Base-by-base conservation (phyloP, 2,329 filamentous ascomycete genomes). In the Mycosphaerella arachidis region DNA sequence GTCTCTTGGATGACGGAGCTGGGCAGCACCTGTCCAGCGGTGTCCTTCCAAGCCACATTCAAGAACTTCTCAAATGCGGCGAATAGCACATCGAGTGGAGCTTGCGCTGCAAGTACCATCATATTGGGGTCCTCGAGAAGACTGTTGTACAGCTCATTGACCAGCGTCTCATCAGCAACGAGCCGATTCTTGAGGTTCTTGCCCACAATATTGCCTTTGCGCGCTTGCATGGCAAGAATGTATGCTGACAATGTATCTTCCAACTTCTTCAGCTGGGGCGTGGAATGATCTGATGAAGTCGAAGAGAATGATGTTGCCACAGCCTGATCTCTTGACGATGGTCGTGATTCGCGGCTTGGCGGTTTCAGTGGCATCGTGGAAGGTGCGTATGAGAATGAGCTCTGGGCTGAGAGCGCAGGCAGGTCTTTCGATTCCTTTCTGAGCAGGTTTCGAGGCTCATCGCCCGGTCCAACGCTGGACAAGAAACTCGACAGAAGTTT, bases 1-100 rank as follows among this genome's bases (percentile, higher is more conserved):
- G 97, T 80, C 1, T 86, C 85, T 58, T 88, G 84, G 40, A 97
- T 80, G 5, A 86, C 83, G 51, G 88, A 81, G 55, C 85, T 81
- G 1, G 90, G 86, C 73, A 97, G 86, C 57, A 97, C 85, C 3
- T 90, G 86, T 0, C 93, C 93, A 81, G 97, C 92, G 67, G 91
- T 88, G 65, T 93, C 89, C 60, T 84, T 86, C 93, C 93, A 97
- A 12, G 90, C 92, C 63, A 92, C 87, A 60, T 86, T 86, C 61
- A 97, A 78, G 67, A 97, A 97, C 63, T 95, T 97, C 73, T 97
- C 92, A 72, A 97, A 97, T 0, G 92, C 89, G 29, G 90, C 89
- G 71, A 97, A 96, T 5, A 97, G 82, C 20, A 93, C 86, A 70
- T 97, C 92, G 8, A 93, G 86, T 3, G 87, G 84, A 8, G 90